Percentiles rank a stretch among this genome's conserved stretches.
Conservation (phyloP, 768 basidiomycete species). For the Russula dissimulans region DNA sequence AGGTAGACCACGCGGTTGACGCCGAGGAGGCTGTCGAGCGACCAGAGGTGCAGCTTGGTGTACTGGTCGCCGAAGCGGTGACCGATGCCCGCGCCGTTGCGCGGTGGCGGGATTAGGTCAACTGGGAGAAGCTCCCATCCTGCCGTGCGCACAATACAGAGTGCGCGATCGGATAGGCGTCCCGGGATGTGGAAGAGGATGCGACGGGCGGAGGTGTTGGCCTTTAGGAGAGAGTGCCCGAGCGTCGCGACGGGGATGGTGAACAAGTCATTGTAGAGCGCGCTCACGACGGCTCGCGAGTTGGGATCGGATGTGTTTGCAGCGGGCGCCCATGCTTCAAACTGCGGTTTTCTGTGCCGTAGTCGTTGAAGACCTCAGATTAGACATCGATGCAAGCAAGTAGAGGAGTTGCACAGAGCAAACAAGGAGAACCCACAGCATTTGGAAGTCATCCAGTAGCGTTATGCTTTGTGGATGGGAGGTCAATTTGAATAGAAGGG, state of each 20-base stretch:
- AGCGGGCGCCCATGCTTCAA: neutral
- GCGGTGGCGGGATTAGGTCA: constrained; percentile 31
- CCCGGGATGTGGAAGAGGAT: constrained; percentile 29
- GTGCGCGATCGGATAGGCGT: constrained; percentile 31
- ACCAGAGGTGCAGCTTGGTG: constrained; percentile 37
- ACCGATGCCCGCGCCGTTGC: constrained; percentile 30
- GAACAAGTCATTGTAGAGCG: constrained; percentile 28
- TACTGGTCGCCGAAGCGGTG: constrained; percentile 34
- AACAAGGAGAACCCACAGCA: neutral
- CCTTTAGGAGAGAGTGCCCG: constrained; percentile 27
- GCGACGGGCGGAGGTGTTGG: constrained; percentile 27
- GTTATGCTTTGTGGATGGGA: neutral
- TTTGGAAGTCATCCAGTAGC: constrained; percentile 14
- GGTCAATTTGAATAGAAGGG: neutral
- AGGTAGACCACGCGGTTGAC: constrained; percentile 31
- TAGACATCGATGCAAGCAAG: neutral
- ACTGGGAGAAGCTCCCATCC: constrained; percentile 34
- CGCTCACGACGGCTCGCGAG: constrained; percentile 25
- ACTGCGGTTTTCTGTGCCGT: constrained; percentile 2
- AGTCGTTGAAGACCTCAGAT: neutral
- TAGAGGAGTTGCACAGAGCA: neutral
- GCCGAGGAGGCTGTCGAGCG: constrained; percentile 25
- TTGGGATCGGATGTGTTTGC: neutral
- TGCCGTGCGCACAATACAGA: constrained; percentile 31
- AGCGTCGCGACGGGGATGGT: constrained; percentile 27